phyloP scores from a whole-genome alignment of 192 early-diverging fungal species.

The Dispira parvispora region DNA sequence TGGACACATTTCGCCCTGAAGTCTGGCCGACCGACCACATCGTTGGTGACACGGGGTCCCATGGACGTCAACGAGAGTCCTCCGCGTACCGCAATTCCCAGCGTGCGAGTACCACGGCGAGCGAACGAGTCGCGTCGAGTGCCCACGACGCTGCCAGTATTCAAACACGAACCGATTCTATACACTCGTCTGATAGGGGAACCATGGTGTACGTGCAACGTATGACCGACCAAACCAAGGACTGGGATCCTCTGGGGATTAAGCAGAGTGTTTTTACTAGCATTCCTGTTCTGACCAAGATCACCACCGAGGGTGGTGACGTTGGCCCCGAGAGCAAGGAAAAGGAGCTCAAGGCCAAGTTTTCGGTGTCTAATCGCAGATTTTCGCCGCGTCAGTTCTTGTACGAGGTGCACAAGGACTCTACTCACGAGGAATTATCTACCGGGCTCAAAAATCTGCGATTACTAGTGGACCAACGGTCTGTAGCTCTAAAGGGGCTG shows the following conservation, averaged over 20 bases:
- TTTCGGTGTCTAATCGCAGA: slow-evolving; percentile 28
- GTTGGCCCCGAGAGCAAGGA: neutral
- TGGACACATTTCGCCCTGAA: neutral
- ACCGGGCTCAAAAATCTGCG: slow-evolving; percentile 54
- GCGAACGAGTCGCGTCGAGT: neutral
- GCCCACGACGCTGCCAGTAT: neutral
- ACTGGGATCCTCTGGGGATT: slow-evolving; percentile 3
- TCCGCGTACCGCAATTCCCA: neutral
- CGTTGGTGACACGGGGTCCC: neutral
- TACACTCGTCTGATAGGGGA: neutral
- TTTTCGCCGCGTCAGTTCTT: slow-evolving; percentile 64
- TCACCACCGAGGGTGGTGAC: neutral
- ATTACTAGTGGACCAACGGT: slow-evolving; percentile 57
- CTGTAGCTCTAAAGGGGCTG: slow-evolving; percentile 67
- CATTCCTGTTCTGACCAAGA: neutral
- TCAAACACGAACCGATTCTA: neutral
- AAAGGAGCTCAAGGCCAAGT: slow-evolving; percentile 15
- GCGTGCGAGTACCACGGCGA: too few relatives aligned
- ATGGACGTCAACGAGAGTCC: neutral
- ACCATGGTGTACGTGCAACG: neutral
- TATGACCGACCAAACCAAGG: slow-evolving; percentile 2
- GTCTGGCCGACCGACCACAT: neutral
- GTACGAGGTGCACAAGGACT: slow-evolving; percentile 61
- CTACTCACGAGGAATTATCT: slow-evolving; percentile 71
- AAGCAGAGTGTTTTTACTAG: neutral